Evolutionary conservation across 2,329 filamentous ascomycete genomes (phyloP).

Genomic region (Bipolaris zeicola): DNA sequence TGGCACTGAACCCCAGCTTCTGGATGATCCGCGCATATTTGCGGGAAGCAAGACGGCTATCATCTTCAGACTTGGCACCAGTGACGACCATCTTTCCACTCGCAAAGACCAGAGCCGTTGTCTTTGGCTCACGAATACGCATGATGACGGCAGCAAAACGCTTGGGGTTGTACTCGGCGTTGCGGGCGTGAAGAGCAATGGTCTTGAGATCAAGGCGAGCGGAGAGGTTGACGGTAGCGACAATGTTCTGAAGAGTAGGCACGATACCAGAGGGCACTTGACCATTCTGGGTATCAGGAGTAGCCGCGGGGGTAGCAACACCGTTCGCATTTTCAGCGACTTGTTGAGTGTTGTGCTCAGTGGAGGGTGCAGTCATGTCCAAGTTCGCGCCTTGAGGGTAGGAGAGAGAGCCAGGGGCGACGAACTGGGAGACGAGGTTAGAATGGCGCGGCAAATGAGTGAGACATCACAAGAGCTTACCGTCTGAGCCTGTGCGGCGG

Average conservation of each 20-base stretch:
- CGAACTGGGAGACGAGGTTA: conserved; percentile 58
- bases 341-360: conserved; percentile 68
- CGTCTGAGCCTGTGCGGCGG: conserved; percentile 89
- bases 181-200: conserved; percentile 95
- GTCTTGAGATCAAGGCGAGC: conserved; percentile 98
- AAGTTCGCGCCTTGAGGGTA: conserved; percentile 78
- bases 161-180: conserved; percentile 99
- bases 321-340: conserved; percentile 62
- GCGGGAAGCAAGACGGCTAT: conserved; percentile 93
- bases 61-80: conserved; percentile 96
- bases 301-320: conserved; percentile 89
- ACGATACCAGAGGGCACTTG: conserved; percentile 69
- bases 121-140: conserved; percentile 99
- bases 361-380: conserved; percentile 80
- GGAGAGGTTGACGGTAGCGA: conserved; percentile 99
- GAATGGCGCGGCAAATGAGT: conserved; percentile 17
- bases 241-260: conserved; percentile 71
- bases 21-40: conserved; percentile 99
- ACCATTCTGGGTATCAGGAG: conserved; percentile 75
- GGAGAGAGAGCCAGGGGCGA: conserved; percentile 86
- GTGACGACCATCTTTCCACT: conserved; percentile 99
- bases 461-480: conserved; percentile 39
- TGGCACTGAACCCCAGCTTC: conserved; percentile 98
- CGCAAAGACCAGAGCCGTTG: conserved; percentile 95
- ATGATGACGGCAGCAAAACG: conserved; percentile 99